A percentile compares a stretch with the other conserved stretches of the same genome.
Conservation (phyloP, 805 yeast species). For the Yarrowia yakushimensis region DNA sequence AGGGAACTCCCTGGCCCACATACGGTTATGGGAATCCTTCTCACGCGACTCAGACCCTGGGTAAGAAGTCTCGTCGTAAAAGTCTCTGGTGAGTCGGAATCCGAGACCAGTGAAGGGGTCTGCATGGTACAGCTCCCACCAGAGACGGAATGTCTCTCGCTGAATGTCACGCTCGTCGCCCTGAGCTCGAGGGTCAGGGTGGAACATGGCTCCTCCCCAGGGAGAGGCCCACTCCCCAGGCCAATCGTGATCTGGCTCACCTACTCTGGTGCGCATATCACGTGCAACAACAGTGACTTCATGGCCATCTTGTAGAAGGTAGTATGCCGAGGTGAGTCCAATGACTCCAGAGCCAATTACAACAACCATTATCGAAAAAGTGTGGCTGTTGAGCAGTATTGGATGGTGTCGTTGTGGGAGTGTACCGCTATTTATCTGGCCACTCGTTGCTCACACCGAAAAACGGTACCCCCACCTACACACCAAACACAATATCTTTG, state of each 20-base stretch:
- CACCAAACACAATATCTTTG: neutral
- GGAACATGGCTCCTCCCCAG: constrained; percentile 32
- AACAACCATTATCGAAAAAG: neutral
- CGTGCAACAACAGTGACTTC: constrained; percentile 29
- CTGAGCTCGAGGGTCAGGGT: neutral
- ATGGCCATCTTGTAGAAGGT: constrained; percentile 14
- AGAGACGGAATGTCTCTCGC: constrained; percentile 27
- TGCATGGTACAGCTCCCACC: constrained; percentile 28
- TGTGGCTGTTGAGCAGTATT: neutral
- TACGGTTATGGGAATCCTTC: constrained; percentile 24
- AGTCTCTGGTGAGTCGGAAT: constrained; percentile 27
- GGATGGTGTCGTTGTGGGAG: neutral
- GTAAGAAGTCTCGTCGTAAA: constrained; percentile 25
- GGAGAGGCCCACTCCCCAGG: constrained; percentile 31
- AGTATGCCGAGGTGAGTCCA: constrained; percentile 18
- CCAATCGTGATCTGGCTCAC: constrained; percentile 30
- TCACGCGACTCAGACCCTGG: constrained; percentile 10
- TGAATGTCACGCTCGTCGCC: constrained; percentile 16
- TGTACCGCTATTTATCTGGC: neutral
- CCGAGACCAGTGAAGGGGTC: constrained; percentile 27
- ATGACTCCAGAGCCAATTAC: constrained; percentile 22
- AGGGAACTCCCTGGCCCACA: constrained; percentile 27
- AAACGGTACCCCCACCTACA: neutral
- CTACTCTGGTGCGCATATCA: constrained; percentile 27
- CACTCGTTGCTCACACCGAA: neutral